phyloP scores from a whole-genome alignment of 345 rosid genomes.

The Eutrema heterophyllum region DNA sequence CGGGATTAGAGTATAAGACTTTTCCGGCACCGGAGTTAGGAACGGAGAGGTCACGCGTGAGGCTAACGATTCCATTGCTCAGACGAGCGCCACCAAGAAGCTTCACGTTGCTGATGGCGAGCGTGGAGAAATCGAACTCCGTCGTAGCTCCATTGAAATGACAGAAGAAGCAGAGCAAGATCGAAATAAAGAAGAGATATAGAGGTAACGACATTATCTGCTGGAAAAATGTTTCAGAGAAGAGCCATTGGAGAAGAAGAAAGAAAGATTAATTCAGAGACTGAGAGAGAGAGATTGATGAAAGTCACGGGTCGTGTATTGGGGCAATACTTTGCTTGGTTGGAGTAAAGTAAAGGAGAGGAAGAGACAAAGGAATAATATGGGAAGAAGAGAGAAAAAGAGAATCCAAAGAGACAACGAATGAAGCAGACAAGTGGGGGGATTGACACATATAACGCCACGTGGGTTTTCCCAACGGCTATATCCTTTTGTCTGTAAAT shows the following conservation, averaged over 20 bases:
- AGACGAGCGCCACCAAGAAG: conserved; percentile 87
- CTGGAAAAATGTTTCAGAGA: background rate
- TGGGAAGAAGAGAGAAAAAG: conserved; percentile 16
- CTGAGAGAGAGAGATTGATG: conserved; percentile 3
- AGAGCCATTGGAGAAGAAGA: conserved; percentile 8
- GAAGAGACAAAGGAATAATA: conserved; percentile 35
- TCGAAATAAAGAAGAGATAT: conserved; percentile 11
- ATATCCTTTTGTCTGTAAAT: background rate
- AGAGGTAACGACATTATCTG: conserved; percentile 1
- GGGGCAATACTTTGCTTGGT: conserved; percentile 35
- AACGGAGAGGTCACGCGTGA: conserved; percentile 78
- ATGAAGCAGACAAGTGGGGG: conserved; percentile 24
- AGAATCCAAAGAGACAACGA: conserved; percentile 34
- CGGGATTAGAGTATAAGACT: conserved; percentile 66
- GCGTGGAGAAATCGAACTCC: conserved; percentile 74
- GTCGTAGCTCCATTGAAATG: conserved; percentile 27
- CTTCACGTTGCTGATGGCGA: conserved; percentile 62
- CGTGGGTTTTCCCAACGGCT: conserved; percentile 29
- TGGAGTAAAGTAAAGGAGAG: conserved; percentile 28
- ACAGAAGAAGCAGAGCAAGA: background rate
- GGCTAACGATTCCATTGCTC: conserved; percentile 74
- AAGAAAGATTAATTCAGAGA: conserved; percentile 4
- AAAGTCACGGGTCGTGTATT: conserved; percentile 32
- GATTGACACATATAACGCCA: conserved; percentile 12
- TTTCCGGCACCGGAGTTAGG: conserved; percentile 83